Base-by-base conservation (phyloP, 2,329 filamentous ascomycete species). In the Exophiala bonariae region DNA sequence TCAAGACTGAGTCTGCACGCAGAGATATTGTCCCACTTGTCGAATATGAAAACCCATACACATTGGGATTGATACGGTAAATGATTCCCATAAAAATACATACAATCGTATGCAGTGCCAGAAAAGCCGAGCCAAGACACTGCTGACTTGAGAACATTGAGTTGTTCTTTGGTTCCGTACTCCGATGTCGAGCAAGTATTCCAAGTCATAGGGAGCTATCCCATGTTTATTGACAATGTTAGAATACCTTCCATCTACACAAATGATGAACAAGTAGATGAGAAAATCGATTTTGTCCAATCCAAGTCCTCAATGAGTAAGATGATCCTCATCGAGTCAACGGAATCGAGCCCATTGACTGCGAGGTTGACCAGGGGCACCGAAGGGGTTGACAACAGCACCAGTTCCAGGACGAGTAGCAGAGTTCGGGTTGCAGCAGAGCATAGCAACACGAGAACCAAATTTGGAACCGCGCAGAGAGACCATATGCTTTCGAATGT, bases 401-500 rank as follows among this genome's bases (percentile, higher is more conserved):
- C 88, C 87, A 56, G 91, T 89, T 33, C 91, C 92, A 52, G 92
- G 91, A 45, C 91, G 89, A 59, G 90, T 96, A 42, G 87, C 81
- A 59, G 90, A 83, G 38, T 89, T 89, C 30, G 91, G 92, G 69
- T 97, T 97, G 72, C 89, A 95, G 75, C 95, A 99, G 44, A 99
- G 86, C 92, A 99, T 97, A 23, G 93, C 93, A 54, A 99, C 93
- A 48, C 93, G 89, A 50, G 93, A 99, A 52, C 93, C 93, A 66
- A 97, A 99, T 70, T 99, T 99, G 63, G 93, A 97, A 47, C 93
- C 93, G 52, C 93, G 88, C 39, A 99, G 86, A 47, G 93, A 99
- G 7, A 99, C 93, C 93, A 99, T 99, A 70, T 99, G 93, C 80
- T 97, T 97, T 60, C 89, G 87, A 61, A 99, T 95, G 65, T 99